phyloP scores from a whole-genome alignment of 345 rosid species.

The Excoecaria agallocha region DNA sequence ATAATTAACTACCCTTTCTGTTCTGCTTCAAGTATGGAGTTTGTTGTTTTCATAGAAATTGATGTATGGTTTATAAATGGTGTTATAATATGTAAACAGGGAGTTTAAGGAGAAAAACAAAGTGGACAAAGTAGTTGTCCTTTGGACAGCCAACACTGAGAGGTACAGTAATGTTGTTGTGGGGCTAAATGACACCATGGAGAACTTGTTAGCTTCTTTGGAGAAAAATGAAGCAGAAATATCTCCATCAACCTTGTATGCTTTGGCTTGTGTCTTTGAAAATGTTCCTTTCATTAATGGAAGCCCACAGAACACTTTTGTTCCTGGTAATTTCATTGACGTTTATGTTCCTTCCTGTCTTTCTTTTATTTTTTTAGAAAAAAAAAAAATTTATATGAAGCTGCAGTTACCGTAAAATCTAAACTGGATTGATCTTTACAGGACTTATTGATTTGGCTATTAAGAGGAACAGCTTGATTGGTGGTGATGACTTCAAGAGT shows the following conservation, averaged over 20 bases:
- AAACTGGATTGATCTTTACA: conserved; percentile 18
- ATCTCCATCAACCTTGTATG: conserved; percentile 90
- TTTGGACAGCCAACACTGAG: conserved; percentile 99
- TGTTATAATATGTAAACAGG: conserved; percentile 36
- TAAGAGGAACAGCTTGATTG: conserved; percentile 73
- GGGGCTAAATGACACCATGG: conserved; percentile 88
- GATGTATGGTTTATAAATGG: background rate
- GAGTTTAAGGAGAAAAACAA: conserved; percentile 81
- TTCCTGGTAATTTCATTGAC: conserved; percentile 57
- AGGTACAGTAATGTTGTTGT: conserved; percentile 81
- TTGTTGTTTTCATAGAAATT: background rate
- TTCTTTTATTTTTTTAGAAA: no score
- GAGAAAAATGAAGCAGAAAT: conserved; percentile 87
- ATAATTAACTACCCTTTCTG: background rate
- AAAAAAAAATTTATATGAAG: background rate
- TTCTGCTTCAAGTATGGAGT: background rate
- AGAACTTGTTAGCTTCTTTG: conserved; percentile 76
- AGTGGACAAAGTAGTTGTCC: conserved; percentile 85
- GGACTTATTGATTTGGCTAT: conserved; percentile 95
- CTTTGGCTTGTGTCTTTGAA: conserved; percentile 84
- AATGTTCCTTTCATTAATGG: conserved; percentile 94
- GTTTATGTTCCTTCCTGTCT: background rate
- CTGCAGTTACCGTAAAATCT: background rate
- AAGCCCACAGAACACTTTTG: conserved; percentile 97
- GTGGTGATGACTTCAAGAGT: conserved; percentile 99